A percentile compares a stretch with the other conserved stretches of the same genome.
Evolutionary conservation across 805 yeast genomes (phyloP).

Genomic region (Yamadazyma sp.): DNA sequence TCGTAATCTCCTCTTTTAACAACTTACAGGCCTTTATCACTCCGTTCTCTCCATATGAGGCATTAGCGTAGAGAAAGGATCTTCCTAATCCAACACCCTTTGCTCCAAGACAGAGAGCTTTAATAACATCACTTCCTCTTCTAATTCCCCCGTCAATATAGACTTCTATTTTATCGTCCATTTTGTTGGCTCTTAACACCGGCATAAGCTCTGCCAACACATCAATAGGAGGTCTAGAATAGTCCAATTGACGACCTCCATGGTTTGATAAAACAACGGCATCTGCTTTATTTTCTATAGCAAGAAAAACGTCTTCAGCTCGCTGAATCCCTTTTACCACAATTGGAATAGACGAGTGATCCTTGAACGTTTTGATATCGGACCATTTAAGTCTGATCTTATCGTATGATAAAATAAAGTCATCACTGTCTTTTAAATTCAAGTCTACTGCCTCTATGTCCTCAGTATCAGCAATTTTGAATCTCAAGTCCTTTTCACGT

Average conservation of each 20-base stretch:
- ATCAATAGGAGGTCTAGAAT: slow-evolving; percentile 73
- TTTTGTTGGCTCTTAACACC: slow-evolving; percentile 42
- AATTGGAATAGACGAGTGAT: slow-evolving; percentile 43
- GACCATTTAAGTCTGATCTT: slow-evolving; percentile 30
- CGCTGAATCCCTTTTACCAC: slow-evolving; percentile 76
- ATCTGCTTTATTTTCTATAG: slow-evolving; percentile 67
- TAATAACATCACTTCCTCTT: slow-evolving; percentile 64
- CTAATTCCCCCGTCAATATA: slow-evolving; percentile 70
- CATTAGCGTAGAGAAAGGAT: slow-evolving; percentile 62
- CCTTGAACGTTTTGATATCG: slow-evolving; percentile 25
- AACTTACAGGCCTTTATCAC: slow-evolving; percentile 59
- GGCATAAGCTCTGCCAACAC: slow-evolving; percentile 72
- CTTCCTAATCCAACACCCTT: slow-evolving; percentile 70
- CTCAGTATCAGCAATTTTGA: slow-evolving; percentile 30
- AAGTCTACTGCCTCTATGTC: slow-evolving; percentile 25
- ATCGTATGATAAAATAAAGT: slow-evolving; percentile 15
- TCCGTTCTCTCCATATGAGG: slow-evolving; percentile 63
- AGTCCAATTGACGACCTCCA: slow-evolving; percentile 88
- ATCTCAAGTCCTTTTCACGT: slow-evolving; percentile 49
- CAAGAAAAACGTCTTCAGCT: slow-evolving; percentile 72
- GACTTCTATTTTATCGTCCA: slow-evolving; percentile 50
- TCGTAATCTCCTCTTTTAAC: slow-evolving; percentile 66
- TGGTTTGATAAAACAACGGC: slow-evolving; percentile 85
- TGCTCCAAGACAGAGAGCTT: slow-evolving; percentile 69
- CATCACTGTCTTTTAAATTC: slow-evolving; percentile 15